Conservation (phyloP, 768 basidiomycete species). For the Podaxis sp. region DNA sequence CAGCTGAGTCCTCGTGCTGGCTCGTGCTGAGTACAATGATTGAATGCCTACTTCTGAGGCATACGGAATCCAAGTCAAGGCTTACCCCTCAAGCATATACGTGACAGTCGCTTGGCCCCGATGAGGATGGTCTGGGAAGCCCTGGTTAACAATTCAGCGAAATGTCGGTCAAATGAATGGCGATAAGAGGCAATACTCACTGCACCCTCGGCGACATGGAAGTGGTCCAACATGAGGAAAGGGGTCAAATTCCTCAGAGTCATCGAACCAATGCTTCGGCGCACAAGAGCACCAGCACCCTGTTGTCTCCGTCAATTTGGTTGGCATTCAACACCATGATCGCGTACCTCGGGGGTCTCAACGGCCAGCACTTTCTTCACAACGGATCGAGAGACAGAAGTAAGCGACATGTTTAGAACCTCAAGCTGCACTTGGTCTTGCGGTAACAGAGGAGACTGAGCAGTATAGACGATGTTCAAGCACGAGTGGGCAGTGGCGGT, state of each 20-base stretch:
- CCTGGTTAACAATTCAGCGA: slow-evolving; percentile 36
- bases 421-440: slow-evolving; percentile 2
- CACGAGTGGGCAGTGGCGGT: neutral
- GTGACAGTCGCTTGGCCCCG: slow-evolving; percentile 88
- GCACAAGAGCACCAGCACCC: slow-evolving; percentile 82
- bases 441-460: neutral
- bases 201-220: slow-evolving; percentile 67
- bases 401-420: slow-evolving; percentile 24
- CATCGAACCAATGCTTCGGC: slow-evolving; percentile 81
- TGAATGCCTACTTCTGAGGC: neutral
- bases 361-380: slow-evolving; percentile 75
- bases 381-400: slow-evolving; percentile 61
- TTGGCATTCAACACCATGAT: neutral
- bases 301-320: slow-evolving; percentile 24
- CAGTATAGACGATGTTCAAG: neutral
- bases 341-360: slow-evolving; percentile 65
- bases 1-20: slow-evolving; percentile 89
- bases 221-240: slow-evolving; percentile 90
- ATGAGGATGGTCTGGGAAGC: slow-evolving; percentile 93
- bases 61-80: neutral
- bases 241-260: slow-evolving; percentile 80
- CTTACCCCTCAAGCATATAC: slow-evolving; percentile 83
- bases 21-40: slow-evolving; percentile 44
- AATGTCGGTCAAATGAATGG: too few species aligned
- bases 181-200: slow-evolving; percentile 37